A percentile compares a stretch with the other conserved stretches of the same genome.
These are phyloP conservation scores for Asclepias syriaca DNA, from an alignment of 257 asterid species.

Conservation along the genomic window DNA sequence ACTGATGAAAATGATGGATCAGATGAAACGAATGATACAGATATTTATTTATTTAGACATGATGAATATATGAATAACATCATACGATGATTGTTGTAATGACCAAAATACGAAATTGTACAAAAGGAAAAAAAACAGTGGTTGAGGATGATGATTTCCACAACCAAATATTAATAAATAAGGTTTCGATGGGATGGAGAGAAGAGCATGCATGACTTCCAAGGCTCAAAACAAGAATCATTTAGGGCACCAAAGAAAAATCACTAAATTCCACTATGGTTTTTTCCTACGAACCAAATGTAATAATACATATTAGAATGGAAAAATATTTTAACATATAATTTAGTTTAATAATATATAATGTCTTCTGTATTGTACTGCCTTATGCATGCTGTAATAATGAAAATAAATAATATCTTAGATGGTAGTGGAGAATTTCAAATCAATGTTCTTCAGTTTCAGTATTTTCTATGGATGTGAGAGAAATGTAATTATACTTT, in stretches of 20 bases:
- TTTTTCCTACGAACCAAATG: too few species aligned
- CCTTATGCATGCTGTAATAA: too few species aligned
- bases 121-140: constrained; percentile 9
- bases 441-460: neutral
- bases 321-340: too few species aligned
- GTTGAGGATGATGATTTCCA: constrained; percentile 35
- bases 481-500: too few species aligned
- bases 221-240: neutral
- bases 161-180: constrained; percentile 4
- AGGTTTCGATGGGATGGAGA: constrained; percentile 5
- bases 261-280: neutral
- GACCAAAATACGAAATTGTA: constrained; percentile 15
- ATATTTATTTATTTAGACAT: neutral
- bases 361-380: neutral
- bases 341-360: too few species aligned
- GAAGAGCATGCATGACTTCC: neutral
- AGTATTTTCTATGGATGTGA: too few species aligned
- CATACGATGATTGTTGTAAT: neutral
- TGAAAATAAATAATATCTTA: neutral
- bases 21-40: neutral
- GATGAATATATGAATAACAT: neutral
- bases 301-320: too few species aligned
- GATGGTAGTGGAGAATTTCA: neutral
- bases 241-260: neutral
- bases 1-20: neutral